Base-by-base conservation (phyloP, 2,329 filamentous ascomycete species). In the Penicillium corylophilum region DNA sequence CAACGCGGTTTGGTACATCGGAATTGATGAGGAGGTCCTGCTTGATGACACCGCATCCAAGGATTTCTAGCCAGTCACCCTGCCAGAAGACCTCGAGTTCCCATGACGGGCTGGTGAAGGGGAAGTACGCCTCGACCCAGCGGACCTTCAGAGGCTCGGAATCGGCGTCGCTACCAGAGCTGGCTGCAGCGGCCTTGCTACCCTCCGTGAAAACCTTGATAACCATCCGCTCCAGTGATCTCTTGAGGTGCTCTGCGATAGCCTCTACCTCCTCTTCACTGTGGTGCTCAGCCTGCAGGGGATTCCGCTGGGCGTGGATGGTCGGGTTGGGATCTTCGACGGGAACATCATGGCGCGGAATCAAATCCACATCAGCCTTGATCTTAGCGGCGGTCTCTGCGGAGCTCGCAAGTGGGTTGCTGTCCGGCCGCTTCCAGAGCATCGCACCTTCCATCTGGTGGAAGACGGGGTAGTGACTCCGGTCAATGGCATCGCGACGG, bases 391-490 rank as follows among this genome's bases (percentile, higher is more conserved):
- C 40, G 82, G 82, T 68, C 76, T 80, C 24, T 69, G 55, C 29
- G 0, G 70, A 64, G 31, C 66, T 55, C n/a, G 66, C 61, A 12
- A 71, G 58, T 1, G 70, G 67, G 13, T 69, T 56, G 4, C 51
- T 57, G 8, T 56, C 51, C 2, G 70, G 78, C 9, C 90, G 83
- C 67, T 94, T 88, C 93, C 94, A 99, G 48, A 91, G 87, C 62
- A 88, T 82, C 8, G 93, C 93, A 12, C 91, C 93, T 71, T 99
- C 94, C 92, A 97, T 97, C 75, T 99, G 94, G 74, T 99, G 94
- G 73, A 99, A 99, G 52, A 95, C 85, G 0, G 94, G 94, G 73
- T 97, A 97, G 74, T 99, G 94, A 62, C 87, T 94, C 50, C 89
- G 84, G 73, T 99, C 94, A 65, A 99, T 88, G 50, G 93, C 92